Conservation (phyloP, 1,284 basidiomycete species). For the Abortiporus biennis region DNA sequence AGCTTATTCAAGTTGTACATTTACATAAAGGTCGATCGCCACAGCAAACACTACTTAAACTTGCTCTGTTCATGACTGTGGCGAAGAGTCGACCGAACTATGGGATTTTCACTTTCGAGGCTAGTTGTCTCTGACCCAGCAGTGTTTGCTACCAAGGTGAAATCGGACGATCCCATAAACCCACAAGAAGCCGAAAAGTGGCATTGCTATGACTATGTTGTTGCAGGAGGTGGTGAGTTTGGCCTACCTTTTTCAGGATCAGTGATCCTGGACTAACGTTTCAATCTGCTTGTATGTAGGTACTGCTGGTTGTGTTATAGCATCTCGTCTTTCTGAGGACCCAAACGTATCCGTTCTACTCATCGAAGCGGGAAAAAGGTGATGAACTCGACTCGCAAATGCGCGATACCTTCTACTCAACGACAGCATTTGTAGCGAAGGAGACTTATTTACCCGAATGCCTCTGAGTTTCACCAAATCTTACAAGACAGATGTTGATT, state of each 20-base stretch:
- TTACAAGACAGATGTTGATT: constrained; percentile 20
- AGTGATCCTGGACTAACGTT: neutral
- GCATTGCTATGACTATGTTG: constrained; percentile 27
- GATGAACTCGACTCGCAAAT: constrained; percentile 2
- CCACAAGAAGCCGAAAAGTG: no score
- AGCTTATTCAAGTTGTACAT: no score
- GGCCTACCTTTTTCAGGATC: neutral
- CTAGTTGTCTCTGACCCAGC: no score
- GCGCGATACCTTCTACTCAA: neutral
- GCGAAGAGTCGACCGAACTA: no score
- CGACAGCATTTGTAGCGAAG: constrained; percentile 5
- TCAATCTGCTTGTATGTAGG: constrained; percentile 14
- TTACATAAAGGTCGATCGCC: no score
- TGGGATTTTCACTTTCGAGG: no score
- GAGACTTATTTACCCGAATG: constrained; percentile 17
- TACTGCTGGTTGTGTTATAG: constrained; percentile 27
- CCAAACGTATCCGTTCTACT: constrained; percentile 20
- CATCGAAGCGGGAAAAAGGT: constrained; percentile 26
- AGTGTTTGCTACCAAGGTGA: neutral
- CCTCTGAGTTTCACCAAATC: constrained; percentile 21
- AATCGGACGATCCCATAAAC: neutral
- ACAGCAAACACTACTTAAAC: no score
- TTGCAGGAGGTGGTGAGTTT: constrained; percentile 23
- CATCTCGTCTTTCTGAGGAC: constrained; percentile 20
- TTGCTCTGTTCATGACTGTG: no score